Evolutionary conservation across 2,329 filamentous ascomycete genomes (phyloP).

Genomic region (Xylaria sp.): DNA sequence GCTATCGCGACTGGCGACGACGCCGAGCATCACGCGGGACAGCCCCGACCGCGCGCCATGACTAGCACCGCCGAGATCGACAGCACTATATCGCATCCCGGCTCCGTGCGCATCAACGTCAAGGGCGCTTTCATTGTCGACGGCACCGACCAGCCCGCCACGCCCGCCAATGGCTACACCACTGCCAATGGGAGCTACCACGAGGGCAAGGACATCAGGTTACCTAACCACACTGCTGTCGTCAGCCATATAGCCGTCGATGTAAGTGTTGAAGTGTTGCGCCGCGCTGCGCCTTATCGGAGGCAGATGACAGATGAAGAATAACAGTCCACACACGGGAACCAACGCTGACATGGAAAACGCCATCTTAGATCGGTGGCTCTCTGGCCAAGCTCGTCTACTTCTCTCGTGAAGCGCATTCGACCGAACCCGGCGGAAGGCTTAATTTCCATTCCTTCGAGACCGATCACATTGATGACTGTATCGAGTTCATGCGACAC

Average conservation of each 20-base stretch:
- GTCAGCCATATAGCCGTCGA: conserved; percentile 98
- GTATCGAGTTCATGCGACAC: conserved; percentile 89
- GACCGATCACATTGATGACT: conserved; percentile 92
- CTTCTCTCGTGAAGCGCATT: conserved; percentile 88
- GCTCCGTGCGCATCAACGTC: conserved; percentile 92
- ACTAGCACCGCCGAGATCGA: conserved; percentile 69
- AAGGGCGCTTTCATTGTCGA: conserved; percentile 97
- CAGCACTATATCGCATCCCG: conserved; percentile 70
- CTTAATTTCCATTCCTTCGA: conserved; percentile 97
- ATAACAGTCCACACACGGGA: neutral
- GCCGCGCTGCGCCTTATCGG: conserved; percentile 28
- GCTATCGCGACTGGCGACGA: conserved; percentile 37
- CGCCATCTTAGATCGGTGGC: conserved; percentile 80
- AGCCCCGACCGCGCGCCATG: conserved; percentile 52
- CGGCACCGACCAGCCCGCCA: conserved; percentile 69
- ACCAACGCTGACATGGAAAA: conserved; percentile 22
- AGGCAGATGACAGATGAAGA: neutral
- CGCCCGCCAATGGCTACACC: conserved; percentile 57
- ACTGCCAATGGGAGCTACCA: conserved; percentile 55
- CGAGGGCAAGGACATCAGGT: conserved; percentile 92
- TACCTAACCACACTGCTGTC: conserved; percentile 93
- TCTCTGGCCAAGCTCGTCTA: conserved; percentile 97
- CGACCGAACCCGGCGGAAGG: conserved; percentile 83
- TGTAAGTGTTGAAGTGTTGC: conserved; percentile 70
- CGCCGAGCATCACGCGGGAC: conserved; percentile 30